These are phyloP conservation scores for Umbelopsis ramanniana DNA, from an alignment of 192 early-diverging fungal species.

Conservation along the genomic window DNA sequence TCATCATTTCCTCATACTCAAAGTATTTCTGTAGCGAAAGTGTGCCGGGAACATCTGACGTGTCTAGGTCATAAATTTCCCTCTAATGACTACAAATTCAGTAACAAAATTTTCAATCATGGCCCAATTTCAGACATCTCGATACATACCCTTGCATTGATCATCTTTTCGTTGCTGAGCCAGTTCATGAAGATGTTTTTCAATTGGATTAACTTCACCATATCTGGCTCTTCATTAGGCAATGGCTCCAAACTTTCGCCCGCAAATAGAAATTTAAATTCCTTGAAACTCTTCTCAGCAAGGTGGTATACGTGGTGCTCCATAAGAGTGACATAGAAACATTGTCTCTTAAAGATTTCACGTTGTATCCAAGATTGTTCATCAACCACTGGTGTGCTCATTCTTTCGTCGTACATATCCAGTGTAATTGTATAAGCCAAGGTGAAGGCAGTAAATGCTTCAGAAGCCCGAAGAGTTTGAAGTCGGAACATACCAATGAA, in stretches of 20 bases:
- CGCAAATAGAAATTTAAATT: neutral
- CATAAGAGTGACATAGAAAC: neutral
- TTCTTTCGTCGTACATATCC: neutral
- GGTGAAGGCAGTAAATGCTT: constrained; percentile 3
- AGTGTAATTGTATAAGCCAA: constrained; percentile 9
- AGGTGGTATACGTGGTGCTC: neutral
- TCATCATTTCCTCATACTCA: neutral
- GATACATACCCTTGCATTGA: neutral
- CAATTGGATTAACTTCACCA: neutral
- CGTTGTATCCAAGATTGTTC: neutral
- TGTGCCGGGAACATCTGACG: neutral
- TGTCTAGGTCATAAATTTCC: neutral
- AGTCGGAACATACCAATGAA: constrained; percentile 6
- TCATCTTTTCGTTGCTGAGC: neutral
- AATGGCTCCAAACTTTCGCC: neutral
- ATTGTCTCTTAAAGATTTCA: constrained; percentile 6
- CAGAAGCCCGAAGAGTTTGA: constrained; percentile 3
- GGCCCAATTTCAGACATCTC: neutral
- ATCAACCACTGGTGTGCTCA: neutral
- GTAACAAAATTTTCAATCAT: neutral
- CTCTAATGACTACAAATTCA: neutral
- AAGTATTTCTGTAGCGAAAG: constrained; percentile 11
- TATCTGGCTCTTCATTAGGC: neutral
- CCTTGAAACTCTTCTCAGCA: neutral
- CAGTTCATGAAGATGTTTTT: neutral